These are phyloP conservation scores for Madurella fahalii DNA, from an alignment of 2,329 filamentous ascomycete species.

Conservation along the genomic window DNA sequence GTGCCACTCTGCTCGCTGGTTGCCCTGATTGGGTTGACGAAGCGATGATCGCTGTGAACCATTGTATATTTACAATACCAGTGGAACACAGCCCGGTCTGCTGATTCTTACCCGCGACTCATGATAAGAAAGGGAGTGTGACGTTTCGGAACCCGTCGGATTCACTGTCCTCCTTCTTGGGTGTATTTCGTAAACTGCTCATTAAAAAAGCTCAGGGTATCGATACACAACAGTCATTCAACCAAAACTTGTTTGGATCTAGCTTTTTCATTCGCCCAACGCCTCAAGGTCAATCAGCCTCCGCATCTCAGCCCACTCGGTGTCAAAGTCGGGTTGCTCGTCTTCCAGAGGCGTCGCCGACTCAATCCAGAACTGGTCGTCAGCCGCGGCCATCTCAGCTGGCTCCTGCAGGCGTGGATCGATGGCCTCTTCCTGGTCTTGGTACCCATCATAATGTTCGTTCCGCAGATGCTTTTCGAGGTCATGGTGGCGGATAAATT, in stretches of 20 bases:
- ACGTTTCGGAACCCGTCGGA: too few relatives aligned
- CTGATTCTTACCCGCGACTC: too few relatives aligned
- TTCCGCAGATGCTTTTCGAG: slow-evolving; percentile 43
- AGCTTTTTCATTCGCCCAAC: slow-evolving; percentile 1
- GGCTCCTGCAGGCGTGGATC: slow-evolving; percentile 11
- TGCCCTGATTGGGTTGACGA: too few relatives aligned
- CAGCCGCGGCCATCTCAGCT: neutral
- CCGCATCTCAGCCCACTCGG: slow-evolving; percentile 25
- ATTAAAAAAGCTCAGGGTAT: slow-evolving; percentile 10
- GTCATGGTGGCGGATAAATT: slow-evolving; percentile 49
- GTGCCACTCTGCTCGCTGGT: too few relatives aligned
- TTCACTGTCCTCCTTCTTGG: too few relatives aligned
- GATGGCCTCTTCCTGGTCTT: slow-evolving; percentile 6
- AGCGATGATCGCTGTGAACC: too few relatives aligned
- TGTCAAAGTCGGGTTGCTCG: slow-evolving; percentile 15
- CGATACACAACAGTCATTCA: too few relatives aligned
- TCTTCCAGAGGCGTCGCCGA: slow-evolving; percentile 1
- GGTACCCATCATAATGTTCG: slow-evolving; percentile 22
- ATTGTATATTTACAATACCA: too few relatives aligned
- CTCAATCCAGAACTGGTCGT: slow-evolving; percentile 13
- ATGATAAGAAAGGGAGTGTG: too few relatives aligned
- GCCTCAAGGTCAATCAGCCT: slow-evolving; percentile 21
- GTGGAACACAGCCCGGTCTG: too few relatives aligned
- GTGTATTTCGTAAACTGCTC: too few relatives aligned
- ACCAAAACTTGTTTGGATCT: too few relatives aligned